A percentile compares a stretch with the other conserved stretches of the same genome.
Conservation (phyloP, 2,329 filamentous ascomycete genomes). For the Talaromyces sp. region DNA sequence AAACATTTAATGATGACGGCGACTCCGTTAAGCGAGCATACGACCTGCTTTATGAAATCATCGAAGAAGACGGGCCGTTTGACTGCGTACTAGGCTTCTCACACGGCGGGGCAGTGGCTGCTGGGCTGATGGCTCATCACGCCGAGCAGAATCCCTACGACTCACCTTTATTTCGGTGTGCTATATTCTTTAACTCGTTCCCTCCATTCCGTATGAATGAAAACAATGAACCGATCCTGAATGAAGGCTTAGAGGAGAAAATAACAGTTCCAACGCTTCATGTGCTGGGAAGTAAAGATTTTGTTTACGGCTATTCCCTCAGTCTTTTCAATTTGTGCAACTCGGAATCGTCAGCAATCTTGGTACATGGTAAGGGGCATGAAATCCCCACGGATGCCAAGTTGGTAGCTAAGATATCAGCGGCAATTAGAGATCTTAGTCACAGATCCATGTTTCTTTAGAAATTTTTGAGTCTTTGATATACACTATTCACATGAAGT, state of each 20-base stretch:
- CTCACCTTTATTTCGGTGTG: conserved; percentile 40
- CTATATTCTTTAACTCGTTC: conserved; percentile 36
- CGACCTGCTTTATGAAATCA: conserved; percentile 30
- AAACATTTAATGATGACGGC: conserved; percentile 22
- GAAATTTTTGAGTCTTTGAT: background rate
- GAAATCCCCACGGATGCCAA: conserved; percentile 27
- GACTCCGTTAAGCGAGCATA: conserved; percentile 26
- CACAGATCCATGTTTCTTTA: background rate
- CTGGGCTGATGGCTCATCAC: conserved; percentile 35
- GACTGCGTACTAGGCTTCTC: conserved; percentile 45
- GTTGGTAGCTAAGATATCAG: conserved; percentile 20
- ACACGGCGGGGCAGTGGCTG: conserved; percentile 39
- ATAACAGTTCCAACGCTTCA: conserved; percentile 28
- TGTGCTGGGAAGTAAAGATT: conserved; percentile 27
- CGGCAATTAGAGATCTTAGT: background rate
- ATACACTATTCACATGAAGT: background rate
- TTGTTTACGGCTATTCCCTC: conserved; percentile 26
- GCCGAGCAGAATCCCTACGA: conserved; percentile 26
- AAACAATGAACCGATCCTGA: conserved; percentile 20
- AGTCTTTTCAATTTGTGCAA: conserved; percentile 27
- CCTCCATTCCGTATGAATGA: conserved; percentile 30
- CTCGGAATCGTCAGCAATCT: conserved; percentile 21
- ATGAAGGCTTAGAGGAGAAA: conserved; percentile 26
- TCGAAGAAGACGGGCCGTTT: conserved; percentile 39
- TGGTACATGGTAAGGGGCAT: conserved; percentile 29